Base-by-base conservation (phyloP, 805 yeast species). In the Candida hungchunana region DNA sequence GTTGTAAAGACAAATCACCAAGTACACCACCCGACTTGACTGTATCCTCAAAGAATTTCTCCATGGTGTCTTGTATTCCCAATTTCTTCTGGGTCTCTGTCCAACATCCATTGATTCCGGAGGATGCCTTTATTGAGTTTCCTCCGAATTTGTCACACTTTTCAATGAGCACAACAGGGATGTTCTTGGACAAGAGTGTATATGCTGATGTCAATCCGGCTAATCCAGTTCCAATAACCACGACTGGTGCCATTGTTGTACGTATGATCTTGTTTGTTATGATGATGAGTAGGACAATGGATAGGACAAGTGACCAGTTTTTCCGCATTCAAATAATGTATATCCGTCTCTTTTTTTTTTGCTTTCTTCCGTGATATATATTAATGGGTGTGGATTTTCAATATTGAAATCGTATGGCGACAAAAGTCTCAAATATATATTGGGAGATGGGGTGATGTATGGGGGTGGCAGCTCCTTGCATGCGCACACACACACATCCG, bases 171-270 rank as follows among this genome's bases (percentile, higher is more conserved):
- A 66, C 49, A 4, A 76, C 73, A 1, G 71, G 64, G 16, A 60
- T 42, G 11, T 68, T 66, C 17, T 55, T 43, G 26, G 63, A 55
- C 17, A 61, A 46, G 6, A 83, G 63, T 7, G 67, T 70, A n/a
- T 69, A 58, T 0, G 89, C 84, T 0, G 90, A 77, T 39, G 82
- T 77, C 14, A 83, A 57, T 0, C 94, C 96, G 2, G 94, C 66
- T 10, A 83, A 73, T 0, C 95, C 95, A 4, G 80, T 87, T 0
- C 96, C 96, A 12, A 86, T 9, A 19, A 18, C 11, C 15, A 20
- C 25, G 25, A 9, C 21, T 8, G 29, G 19, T n/a, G 29, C n/a
- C n/a, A n/a, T n/a, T n/a, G n/a, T n/a, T n/a, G n/a, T n/a, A n/a
- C n/a, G n/a, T n/a, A n/a, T n/a, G n/a, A n/a, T n/a, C n/a, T n/a